These are phyloP conservation scores for Solanum acaule DNA, from an alignment of 257 asterid species.

Conservation along the genomic window DNA sequence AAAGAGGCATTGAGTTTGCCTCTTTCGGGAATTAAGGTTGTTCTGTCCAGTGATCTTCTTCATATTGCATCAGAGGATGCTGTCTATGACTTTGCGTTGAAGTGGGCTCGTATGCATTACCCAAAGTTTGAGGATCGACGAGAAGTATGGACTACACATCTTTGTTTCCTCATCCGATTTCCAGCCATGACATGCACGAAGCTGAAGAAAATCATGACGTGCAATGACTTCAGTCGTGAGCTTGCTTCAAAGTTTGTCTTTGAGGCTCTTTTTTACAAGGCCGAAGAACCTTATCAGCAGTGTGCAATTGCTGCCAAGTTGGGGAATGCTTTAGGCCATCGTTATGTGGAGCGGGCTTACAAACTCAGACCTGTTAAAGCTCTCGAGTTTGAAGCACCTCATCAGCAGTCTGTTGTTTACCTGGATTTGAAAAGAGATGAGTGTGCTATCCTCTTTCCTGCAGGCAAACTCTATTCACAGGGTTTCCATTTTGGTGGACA, in stretches of 20 bases:
- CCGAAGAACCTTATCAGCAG: slow-evolving; percentile 67
- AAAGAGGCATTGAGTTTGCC: slow-evolving; percentile 73
- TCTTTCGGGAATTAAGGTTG: slow-evolving; percentile 68
- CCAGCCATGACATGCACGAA: slow-evolving; percentile 78
- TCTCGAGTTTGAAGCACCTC: slow-evolving; percentile 56
- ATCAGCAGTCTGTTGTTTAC: slow-evolving; percentile 60
- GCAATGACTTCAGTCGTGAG: slow-evolving; percentile 51
- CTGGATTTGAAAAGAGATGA: slow-evolving; percentile 69
- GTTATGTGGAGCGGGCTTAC: slow-evolving; percentile 67
- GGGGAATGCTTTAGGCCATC: slow-evolving; percentile 21
- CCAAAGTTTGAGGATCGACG: slow-evolving; percentile 52
- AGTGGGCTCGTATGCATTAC: slow-evolving; percentile 73
- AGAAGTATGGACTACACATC: slow-evolving; percentile 43
- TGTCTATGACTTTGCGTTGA: slow-evolving; percentile 57
- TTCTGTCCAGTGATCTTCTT: slow-evolving; percentile 61
- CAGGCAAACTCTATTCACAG: slow-evolving; percentile 64
- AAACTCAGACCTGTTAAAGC: slow-evolving; percentile 65
- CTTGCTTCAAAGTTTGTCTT: slow-evolving; percentile 56
- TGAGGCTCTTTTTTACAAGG: slow-evolving; percentile 71
- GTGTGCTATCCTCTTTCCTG: slow-evolving; percentile 49
- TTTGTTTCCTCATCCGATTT: slow-evolving; percentile 61
- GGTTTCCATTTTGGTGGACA: slow-evolving; percentile 82
- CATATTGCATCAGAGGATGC: slow-evolving; percentile 80
- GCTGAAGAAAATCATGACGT: slow-evolving; percentile 56
- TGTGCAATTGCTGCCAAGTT: slow-evolving; percentile 40